Percentiles rank a stretch among this genome's conserved stretches.
phyloP scores from a whole-genome alignment of 345 rosid species.

The Lepidium africanum region DNA sequence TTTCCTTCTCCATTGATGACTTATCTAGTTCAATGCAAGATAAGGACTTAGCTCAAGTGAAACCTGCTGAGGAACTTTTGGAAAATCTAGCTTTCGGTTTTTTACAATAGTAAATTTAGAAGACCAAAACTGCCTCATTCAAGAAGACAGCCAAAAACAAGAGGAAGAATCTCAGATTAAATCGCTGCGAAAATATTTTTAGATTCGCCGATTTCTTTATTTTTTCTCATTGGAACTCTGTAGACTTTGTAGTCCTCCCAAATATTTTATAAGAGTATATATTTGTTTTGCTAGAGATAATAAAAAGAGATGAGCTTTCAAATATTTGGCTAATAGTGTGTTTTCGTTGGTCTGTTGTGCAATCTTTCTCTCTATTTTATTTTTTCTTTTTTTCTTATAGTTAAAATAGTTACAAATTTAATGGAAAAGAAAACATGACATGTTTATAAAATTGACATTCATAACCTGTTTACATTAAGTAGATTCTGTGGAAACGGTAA shows the following conservation, averaged over 20 bases:
- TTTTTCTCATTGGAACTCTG: background rate
- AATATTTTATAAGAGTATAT: background rate
- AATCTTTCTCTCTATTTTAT: background rate
- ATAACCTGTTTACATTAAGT: too few species aligned
- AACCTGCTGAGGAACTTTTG: slow-evolving; percentile 72
- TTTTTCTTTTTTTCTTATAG: background rate
- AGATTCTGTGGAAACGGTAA: too few species aligned
- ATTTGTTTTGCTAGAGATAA: background rate
- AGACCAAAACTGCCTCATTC: slow-evolving; percentile 1
- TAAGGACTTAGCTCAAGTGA: slow-evolving; percentile 72
- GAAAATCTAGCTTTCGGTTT: slow-evolving; percentile 77
- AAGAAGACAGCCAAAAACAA: background rate
- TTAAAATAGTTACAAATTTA: too few species aligned
- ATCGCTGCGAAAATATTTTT: background rate
- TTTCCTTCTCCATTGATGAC: slow-evolving; percentile 82
- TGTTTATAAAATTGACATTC: too few species aligned
- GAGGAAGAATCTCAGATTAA: slow-evolving; percentile 5
- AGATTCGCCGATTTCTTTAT: slow-evolving; percentile 3
- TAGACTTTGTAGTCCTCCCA: slow-evolving; percentile 2
- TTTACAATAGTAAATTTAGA: slow-evolving; percentile 32
- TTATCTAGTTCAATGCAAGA: slow-evolving; percentile 71
- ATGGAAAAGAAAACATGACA: too few species aligned
- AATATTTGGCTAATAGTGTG: background rate
- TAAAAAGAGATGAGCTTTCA: background rate
- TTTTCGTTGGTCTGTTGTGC: slow-evolving; percentile 5